Evolutionary conservation across 2,329 filamentous ascomycete genomes (phyloP).

Genomic region (Beauveria varroae): DNA sequence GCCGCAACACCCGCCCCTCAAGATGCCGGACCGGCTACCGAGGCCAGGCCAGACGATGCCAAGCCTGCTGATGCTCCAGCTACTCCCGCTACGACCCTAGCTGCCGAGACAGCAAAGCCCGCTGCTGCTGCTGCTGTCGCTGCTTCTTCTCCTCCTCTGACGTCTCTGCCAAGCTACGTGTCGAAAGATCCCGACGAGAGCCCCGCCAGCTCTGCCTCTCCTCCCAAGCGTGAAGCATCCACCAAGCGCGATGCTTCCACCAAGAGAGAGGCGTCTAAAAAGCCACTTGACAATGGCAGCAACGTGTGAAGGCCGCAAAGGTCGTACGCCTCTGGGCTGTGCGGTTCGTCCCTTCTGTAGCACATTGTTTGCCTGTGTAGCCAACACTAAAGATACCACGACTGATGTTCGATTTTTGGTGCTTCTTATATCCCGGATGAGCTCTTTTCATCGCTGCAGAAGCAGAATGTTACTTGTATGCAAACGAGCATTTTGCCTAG

Average conservation of each 20-base stretch:
- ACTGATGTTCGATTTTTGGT: neutral
- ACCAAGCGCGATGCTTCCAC: conserved; percentile 1
- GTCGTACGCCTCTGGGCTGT: neutral
- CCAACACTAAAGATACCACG: neutral
- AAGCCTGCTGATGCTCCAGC: neutral
- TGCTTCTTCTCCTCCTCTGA: neutral
- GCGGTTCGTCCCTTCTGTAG: neutral
- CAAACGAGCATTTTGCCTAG: neutral
- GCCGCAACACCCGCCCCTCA: neutral
- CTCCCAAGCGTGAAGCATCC: conserved; percentile 12
- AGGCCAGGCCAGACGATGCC: neutral
- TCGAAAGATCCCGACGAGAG: conserved; percentile 14
- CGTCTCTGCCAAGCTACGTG: neutral
- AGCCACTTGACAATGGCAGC: neutral
- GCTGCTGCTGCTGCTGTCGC: neutral
- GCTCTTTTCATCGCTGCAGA: neutral
- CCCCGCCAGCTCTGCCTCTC: conserved; percentile 12
- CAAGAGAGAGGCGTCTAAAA: conserved; percentile 2
- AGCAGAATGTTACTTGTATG: neutral
- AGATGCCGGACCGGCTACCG: neutral
- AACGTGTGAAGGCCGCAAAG: neutral
- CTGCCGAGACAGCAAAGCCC: neutral
- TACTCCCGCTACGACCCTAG: neutral
- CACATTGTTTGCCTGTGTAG: neutral
- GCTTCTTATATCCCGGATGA: neutral